A percentile compares a stretch with the other conserved stretches of the same genome.
Conservation (phyloP, 169 alveolate species). For the Cryptosporidium meleagridis region DNA sequence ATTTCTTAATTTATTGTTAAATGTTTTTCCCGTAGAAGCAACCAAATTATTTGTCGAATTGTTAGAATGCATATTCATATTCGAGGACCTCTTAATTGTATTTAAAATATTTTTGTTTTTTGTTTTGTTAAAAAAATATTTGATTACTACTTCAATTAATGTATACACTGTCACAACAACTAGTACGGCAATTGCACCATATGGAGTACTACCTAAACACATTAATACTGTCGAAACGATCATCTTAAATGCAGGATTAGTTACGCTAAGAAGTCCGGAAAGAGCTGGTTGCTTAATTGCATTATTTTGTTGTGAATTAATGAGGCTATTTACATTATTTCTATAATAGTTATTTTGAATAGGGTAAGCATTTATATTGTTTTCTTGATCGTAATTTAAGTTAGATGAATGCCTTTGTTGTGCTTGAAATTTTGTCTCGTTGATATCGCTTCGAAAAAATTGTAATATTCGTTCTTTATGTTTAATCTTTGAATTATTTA, state of each 20-base stretch:
- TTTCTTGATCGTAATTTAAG: background rate
- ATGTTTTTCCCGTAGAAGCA: background rate
- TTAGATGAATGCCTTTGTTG: background rate
- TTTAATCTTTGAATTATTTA: background rate
- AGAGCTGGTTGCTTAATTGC: background rate
- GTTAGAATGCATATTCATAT: background rate
- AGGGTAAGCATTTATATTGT: background rate
- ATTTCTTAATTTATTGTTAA: background rate
- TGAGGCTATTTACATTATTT: background rate
- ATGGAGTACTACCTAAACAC: slow-evolving; percentile 69
- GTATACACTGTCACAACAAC: slow-evolving; percentile 68
- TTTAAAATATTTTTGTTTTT: slow-evolving; percentile 41
- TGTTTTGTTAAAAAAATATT: slow-evolving; percentile 26
- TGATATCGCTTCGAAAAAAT: background rate
- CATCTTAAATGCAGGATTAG: slow-evolving; percentile 67
- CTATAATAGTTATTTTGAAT: background rate
- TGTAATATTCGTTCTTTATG: background rate
- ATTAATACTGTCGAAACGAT: slow-evolving; percentile 59
- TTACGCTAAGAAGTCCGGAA: slow-evolving; percentile 13
- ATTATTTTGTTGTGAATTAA: background rate
- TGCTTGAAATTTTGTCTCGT: background rate
- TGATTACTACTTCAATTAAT: slow-evolving; percentile 48
- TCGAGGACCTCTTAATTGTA: slow-evolving; percentile 1
- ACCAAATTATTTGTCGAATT: background rate
- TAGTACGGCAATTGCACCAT: slow-evolving; percentile 69